phyloP scores from a whole-genome alignment of 306 rosid genomes.

The Vigna trinervia region DNA sequence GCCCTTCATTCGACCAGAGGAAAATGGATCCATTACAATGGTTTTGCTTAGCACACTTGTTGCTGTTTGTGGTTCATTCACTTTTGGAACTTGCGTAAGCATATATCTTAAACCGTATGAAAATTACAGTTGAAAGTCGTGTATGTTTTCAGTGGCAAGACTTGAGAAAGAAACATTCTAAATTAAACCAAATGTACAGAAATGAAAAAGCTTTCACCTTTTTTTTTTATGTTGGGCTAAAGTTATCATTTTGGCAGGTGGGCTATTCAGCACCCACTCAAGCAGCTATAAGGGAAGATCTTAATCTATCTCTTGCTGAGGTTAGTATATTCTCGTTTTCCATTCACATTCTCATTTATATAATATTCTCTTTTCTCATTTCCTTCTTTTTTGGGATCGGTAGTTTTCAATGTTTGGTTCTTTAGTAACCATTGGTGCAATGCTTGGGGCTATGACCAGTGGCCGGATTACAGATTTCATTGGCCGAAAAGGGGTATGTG shows the following conservation, averaged over 20 bases:
- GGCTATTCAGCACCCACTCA: constrained; percentile 68
- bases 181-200: constrained; percentile 18
- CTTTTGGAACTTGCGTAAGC: constrained; percentile 88
- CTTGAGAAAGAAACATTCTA: constrained; percentile 13
- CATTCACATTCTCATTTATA: constrained; percentile 3
- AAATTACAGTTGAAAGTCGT: not conserved
- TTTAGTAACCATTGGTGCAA: constrained; percentile 82
- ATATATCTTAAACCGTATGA: not conserved
- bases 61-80: constrained; percentile 85
- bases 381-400: not conserved
- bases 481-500: constrained; percentile 80
- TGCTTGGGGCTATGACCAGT: constrained; percentile 81
- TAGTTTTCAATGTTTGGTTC: constrained; percentile 94
- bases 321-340: constrained; percentile 31
- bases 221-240: constrained; percentile 26
- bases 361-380: not conserved
- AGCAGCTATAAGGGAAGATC: constrained; percentile 54
- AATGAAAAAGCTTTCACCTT: not conserved
- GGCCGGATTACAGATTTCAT: constrained; percentile 70
- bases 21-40: constrained; percentile 69
- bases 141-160: not conserved
- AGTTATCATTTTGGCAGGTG: constrained; percentile 52
- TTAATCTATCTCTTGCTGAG: constrained; percentile 58
- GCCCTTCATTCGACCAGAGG: constrained; percentile 55
- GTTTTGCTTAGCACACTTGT: constrained; percentile 75